Evolutionary conservation across 202 grass and related monocot genomes (phyloP), one percentile per base, ranked within the genome.

Genomic region (Panicum virgatum): DNA sequence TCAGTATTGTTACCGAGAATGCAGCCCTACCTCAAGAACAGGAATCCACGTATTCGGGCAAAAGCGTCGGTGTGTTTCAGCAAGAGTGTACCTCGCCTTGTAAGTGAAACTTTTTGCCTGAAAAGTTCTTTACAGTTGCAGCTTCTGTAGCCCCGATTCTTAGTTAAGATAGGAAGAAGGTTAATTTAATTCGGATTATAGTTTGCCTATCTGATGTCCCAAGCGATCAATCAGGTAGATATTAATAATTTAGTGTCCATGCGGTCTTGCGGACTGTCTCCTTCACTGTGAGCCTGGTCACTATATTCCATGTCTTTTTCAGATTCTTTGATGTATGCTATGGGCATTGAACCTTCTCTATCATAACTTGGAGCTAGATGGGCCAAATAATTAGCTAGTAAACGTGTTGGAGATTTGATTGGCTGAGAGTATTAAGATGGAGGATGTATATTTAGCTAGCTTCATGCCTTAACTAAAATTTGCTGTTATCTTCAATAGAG

Each of bases 21-120:
- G 77, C 85, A 90, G 65, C 89, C 91, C 18, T 87, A 88, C 81
- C 91, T 99, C 58, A 99, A 93, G 71, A 88, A 96, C 66, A 99
- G 51, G 75, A 99, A 94, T 82, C 91, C 93, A 53, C 76, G 96
- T 58, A 86, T 99, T 83, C 86, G 96, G 86, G 96, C 96, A 87
- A 99, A 99, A 85, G 96, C 96, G 53, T 92, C 92, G 45, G 86
- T 89, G 56, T 99, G 93, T 77, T 90, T 96, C 29, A 92, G 93
- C 83, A 92, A 90, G 73, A 99, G 93, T 32, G 89, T 96, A 27
- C 92, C 89, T 72, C 87, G 34, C 77, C 87, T 98, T 58, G 96
- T 98, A 88, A 98, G 96, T 96, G 60, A 58, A 57, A 79, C 40
- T 23, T 34, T 45, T 80, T 19, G 13, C 60, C 37, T 62, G 7